A percentile compares a stretch with the other conserved stretches of the same genome.
Evolutionary conservation across 768 basidiomycete species (phyloP).

Genomic region (Mycena olivaceomarginata): DNA sequence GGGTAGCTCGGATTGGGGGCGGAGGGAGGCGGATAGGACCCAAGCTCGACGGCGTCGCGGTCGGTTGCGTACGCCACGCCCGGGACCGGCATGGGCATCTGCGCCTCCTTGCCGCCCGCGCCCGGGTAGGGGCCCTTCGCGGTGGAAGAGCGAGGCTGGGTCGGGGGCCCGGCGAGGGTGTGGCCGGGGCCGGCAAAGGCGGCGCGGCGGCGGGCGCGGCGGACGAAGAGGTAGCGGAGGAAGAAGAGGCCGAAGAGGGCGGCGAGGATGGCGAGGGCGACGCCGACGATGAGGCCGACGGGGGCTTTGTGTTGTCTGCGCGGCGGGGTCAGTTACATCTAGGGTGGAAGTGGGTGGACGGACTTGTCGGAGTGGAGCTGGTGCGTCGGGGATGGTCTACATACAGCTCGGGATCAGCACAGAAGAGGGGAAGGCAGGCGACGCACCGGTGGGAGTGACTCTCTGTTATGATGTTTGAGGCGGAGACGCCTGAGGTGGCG

Average conservation of each 20-base stretch:
- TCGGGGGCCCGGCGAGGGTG: neutral
- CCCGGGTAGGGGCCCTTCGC: too few species aligned
- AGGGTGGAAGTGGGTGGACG: too few species aligned
- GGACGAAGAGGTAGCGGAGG: neutral
- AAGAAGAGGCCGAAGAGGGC: neutral
- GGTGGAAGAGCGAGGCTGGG: too few species aligned
- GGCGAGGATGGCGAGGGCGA: conserved; percentile 2
- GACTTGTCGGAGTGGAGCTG: neutral
- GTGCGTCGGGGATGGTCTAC: too few species aligned
- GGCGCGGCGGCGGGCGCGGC: neutral
- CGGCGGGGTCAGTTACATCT: too few species aligned
- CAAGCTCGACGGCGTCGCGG: neutral
- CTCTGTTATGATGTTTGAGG: too few species aligned
- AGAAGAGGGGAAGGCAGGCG: too few species aligned
- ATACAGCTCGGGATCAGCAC: too few species aligned
- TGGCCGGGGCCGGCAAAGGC: neutral
- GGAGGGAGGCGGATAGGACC: neutral
- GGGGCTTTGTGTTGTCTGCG: neutral
- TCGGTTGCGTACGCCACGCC: neutral
- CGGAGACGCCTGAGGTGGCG: too few species aligned
- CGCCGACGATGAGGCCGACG: neutral
- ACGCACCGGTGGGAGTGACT: too few species aligned
- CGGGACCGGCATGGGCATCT: neutral
- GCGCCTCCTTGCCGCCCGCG: too few species aligned
- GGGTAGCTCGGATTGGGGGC: too few species aligned